These are phyloP conservation scores for Ceratocystis papillata DNA, from an alignment of 2,329 filamentous ascomycete genomes.

Conservation along the genomic window DNA sequence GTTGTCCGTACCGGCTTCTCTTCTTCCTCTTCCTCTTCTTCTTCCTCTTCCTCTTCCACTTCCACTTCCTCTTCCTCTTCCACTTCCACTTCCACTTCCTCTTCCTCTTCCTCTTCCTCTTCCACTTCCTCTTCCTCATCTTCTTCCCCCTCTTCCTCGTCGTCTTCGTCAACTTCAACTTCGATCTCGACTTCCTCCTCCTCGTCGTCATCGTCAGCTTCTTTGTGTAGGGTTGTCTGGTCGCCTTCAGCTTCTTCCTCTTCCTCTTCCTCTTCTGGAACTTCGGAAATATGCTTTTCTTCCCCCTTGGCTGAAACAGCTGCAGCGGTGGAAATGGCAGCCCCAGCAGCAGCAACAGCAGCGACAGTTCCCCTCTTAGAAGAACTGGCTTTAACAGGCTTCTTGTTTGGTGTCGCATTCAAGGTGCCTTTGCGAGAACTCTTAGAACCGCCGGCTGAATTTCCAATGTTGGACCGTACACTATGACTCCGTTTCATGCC, in stretches of 20 bases:
- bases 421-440: constrained; percentile 58
- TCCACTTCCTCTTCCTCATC: constrained; percentile 13
- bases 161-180: constrained; percentile 14
- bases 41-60: constrained; percentile 21
- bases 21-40: constrained; percentile 18
- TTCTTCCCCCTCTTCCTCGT: constrained; percentile 9
- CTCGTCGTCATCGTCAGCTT: constrained; percentile 8
- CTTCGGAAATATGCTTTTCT: not conserved
- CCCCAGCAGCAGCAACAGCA: constrained; percentile 11
- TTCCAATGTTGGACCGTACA: constrained; percentile 40
- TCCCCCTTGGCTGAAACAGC: constrained; percentile 1
- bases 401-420: constrained; percentile 43
- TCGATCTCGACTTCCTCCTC: constrained; percentile 15
- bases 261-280: constrained; percentile 19
- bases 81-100: constrained; percentile 36
- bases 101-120: constrained; percentile 25
- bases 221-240: constrained; percentile 52
- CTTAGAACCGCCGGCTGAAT: constrained; percentile 30
- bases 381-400: constrained; percentile 9
- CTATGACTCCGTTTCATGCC: constrained; percentile 69
- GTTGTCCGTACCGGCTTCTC: not conserved
- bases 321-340: not conserved
- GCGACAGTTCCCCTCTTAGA: constrained; percentile 20
- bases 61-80: constrained; percentile 39
- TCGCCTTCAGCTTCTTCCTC: constrained; percentile 16